phyloP scores from a whole-genome alignment of 2,329 filamentous ascomycete genomes.

The Stachybotrys chlorohalonatus region DNA sequence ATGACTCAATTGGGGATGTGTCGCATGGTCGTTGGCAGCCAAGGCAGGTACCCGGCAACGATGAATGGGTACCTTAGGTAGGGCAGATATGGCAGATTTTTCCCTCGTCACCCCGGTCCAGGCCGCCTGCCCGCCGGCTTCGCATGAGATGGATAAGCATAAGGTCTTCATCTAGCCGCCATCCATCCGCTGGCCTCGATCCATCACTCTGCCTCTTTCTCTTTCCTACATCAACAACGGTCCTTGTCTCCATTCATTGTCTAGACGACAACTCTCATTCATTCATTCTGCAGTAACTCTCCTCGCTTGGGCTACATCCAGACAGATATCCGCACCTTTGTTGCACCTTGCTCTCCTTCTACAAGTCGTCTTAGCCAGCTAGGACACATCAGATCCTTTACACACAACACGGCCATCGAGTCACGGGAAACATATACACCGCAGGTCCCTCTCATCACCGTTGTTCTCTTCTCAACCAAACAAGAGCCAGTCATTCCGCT shows the following conservation, averaged over 20 bases:
- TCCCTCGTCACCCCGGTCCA: background rate
- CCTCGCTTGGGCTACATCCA: background rate
- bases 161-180: background rate
- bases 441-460: background rate
- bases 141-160: background rate
- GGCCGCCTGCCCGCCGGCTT: no score
- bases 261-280: background rate
- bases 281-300: background rate
- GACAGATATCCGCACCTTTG: background rate
- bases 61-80: background rate
- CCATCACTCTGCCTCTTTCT: background rate
- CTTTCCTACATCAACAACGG: background rate
- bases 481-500: background rate
- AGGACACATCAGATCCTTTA: background rate
- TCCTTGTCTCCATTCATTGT: background rate
- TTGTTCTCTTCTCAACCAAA: background rate
- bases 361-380: background rate
- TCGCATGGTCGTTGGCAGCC: background rate
- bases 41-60: background rate
- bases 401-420: no score
- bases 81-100: background rate
- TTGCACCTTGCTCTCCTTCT: background rate
- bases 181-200: background rate
- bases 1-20: no score
- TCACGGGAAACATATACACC: no score